These are phyloP conservation scores for Silene uniflora DNA, from an alignment of 148 eudicot species.

Conservation along the genomic window DNA sequence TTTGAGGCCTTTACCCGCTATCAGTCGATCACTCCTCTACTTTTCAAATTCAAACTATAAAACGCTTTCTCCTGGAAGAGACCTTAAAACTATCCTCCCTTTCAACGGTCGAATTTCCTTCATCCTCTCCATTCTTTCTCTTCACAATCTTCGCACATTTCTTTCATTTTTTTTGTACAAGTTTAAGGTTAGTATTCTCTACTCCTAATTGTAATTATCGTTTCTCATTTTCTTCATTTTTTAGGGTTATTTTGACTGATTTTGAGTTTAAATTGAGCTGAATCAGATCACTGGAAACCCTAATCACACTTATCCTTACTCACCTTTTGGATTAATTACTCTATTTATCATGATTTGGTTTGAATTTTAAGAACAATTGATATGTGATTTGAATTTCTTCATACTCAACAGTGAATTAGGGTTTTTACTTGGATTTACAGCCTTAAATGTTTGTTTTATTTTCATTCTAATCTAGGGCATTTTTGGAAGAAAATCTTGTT, in stretches of 20 bases:
- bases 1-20: too few species aligned
- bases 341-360: background rate
- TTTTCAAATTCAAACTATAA: too few species aligned
- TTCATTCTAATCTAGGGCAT: background rate
- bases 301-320: background rate
- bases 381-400: background rate
- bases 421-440: background rate
- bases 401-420: background rate
- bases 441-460: background rate
- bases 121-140: too few species aligned
- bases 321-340: background rate
- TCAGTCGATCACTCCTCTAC: too few species aligned
- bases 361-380: background rate
- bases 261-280: constrained; percentile 3
- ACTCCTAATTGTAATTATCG: background rate
- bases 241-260: too few species aligned
- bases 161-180: too few species aligned
- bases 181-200: constrained; percentile 1
- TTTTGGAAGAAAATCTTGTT: background rate
- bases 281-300: background rate
- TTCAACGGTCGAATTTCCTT: too few species aligned
- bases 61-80: too few species aligned
- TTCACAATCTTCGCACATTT: too few species aligned
- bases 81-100: too few species aligned
- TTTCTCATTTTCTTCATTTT: background rate